Base-by-base conservation (phyloP, 176 grass and related monocot genomes). In the Oryza brachyantha region DNA sequence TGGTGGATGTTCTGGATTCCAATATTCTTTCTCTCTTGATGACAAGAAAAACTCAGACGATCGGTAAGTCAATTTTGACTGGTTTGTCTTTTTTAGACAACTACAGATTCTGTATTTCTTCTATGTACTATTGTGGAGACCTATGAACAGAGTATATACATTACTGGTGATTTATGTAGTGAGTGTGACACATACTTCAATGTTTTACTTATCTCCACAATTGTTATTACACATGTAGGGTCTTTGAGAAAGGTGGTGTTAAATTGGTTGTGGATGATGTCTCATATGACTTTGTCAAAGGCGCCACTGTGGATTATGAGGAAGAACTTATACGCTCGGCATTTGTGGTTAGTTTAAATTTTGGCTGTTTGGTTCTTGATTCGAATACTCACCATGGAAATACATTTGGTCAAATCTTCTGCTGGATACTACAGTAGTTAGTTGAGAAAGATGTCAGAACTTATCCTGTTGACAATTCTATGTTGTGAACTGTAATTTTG, bases 251-350 rank as follows among this genome's bases (percentile, higher is more conserved):
- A 79, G 75, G 94, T 83, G 90, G 90, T 34, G 83, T 92, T 43
- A 90, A 90, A 73, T 74, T 98, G 74, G 87, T 98, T 29, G 92
- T 98, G 37, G 95, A 98, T 74, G 81, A 84, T 64, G 79, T 92
- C 46, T 98, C 95, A 27, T 94, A 92, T 62, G 95, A 98, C 61
- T 98, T 98, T 68, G 90, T 98, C 29, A 94, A 98, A 92, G 95
- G 95, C 40, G 83, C 92, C 5, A 89, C 91, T 29, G 36, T 98
- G 13, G 95, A 98, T 88, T 98, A 94, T 21, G 95, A 61, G 22
- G 92, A 94, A 39, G 95, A 98, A 86, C 81, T 98, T 48, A 94
- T 94, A 61, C 83, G 90, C 46, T 92, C 95, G 5, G 89, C 89
- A 25, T 98, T 98, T 13, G 80, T 88, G 92, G 92, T 98, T 81